Conservation (phyloP, 257 asterid genomes). For the Dorcoceras hygrometricum region DNA sequence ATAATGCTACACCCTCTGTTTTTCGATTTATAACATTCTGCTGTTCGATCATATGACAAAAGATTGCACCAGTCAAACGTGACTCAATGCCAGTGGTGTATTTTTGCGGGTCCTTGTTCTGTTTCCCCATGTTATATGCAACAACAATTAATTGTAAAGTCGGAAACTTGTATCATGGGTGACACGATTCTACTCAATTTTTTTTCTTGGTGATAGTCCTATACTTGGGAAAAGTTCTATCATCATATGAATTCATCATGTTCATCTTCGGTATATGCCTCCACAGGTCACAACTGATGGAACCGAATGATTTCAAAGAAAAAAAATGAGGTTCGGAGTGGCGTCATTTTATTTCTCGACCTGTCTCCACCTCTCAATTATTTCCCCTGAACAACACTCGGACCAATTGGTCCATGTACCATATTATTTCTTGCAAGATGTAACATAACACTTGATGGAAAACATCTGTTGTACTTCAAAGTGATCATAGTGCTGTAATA, state of each 20-base stretch:
- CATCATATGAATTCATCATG: conserved; percentile 1
- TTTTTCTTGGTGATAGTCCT: neutral
- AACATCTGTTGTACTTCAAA: conserved; percentile 19
- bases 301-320: neutral
- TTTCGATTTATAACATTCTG: conserved; percentile 12
- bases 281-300: conserved; percentile 46
- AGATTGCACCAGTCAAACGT: conserved; percentile 2
- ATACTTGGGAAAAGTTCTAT: too few relatives aligned
- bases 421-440: conserved; percentile 25
- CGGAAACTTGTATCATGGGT: neutral
- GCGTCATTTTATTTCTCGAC: neutral
- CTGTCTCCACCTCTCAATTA: neutral
- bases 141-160: neutral
- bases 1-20: neutral
- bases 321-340: neutral
- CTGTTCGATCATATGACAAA: conserved; percentile 5
- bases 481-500: conserved; percentile 12
- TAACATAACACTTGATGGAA: conserved; percentile 16
- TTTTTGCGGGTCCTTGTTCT: conserved; percentile 3
- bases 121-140: neutral
- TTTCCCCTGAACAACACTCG: neutral
- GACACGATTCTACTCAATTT: neutral
- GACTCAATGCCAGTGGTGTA: neutral
- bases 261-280: neutral
- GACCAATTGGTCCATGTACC: conserved; percentile 22